Percentiles rank a stretch among this genome's conserved stretches.
Evolutionary conservation across 495 filamentous ascomycete species (phyloP).

Genomic region (Barbatosphaeria neglecta): DNA sequence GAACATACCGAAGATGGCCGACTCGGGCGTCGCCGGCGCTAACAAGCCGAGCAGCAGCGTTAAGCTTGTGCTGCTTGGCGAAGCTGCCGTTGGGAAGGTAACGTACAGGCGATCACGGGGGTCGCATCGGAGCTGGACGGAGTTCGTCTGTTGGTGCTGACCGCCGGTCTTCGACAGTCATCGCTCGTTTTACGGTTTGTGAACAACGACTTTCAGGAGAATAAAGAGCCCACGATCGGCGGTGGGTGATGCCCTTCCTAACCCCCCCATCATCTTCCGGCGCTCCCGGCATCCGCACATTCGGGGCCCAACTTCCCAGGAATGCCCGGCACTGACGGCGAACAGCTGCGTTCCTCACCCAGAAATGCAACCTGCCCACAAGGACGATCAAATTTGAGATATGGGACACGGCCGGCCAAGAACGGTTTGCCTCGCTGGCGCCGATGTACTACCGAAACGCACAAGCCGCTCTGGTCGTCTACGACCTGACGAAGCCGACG

Average conservation of each 20-base stretch:
- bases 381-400: conserved; percentile 99
- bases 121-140: too few relatives aligned
- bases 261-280: not conserved
- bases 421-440: conserved; percentile 91
- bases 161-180: conserved; percentile 47
- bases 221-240: conserved; percentile 98
- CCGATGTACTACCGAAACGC: conserved; percentile 99
- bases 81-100: conserved; percentile 98
- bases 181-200: conserved; percentile 97
- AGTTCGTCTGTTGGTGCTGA: conserved; percentile 8
- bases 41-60: conserved; percentile 98
- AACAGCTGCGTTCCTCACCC: conserved; percentile 93
- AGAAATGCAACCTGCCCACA: conserved; percentile 93
- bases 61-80: conserved; percentile 93
- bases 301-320: not conserved
- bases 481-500: conserved; percentile 95
- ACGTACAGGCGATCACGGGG: conserved; percentile 5
- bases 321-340: not conserved
- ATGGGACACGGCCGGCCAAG: conserved; percentile 98
- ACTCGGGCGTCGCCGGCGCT: conserved; percentile 39
- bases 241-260: conserved; percentile 43
- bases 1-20: conserved; percentile 28
- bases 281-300: not conserved
- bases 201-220: conserved; percentile 99
- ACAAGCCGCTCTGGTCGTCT: conserved; percentile 95